Base-by-base conservation (phyloP, 306 rosid genomes). In the Cucurbita pepo region DNA sequence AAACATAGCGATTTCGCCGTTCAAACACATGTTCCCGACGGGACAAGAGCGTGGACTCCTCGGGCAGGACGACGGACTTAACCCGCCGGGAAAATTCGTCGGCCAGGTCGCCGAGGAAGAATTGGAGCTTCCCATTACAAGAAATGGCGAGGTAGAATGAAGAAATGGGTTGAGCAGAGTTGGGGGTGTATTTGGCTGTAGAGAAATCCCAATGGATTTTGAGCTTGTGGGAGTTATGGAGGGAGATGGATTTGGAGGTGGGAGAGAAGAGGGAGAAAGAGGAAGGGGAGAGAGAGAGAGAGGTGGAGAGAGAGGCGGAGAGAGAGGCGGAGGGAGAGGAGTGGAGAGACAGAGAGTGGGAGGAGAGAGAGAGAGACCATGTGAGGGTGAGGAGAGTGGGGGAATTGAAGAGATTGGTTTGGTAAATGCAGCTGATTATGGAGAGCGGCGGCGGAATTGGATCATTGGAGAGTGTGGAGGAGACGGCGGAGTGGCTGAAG, bases 11-110 rank as follows among this genome's bases (percentile, higher is more conserved):
- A 60, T 69, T 85, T 80, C 79, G 74, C 18, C 79, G 81, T 14
- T 90, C 92, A 22, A 91, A 90, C 79, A 84, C 86, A 10, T 90
- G 97, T 37, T 88, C 97, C 50, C 97, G 75, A 75, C 89, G 78
- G 0, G 97, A 91, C 65, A 91, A 71, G 10, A 88, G 64, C 18
- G 53, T 62, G n/a, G 86, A 50, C 7, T 84, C 81, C 21, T 52
- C 1, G 8, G 73, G 44, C 30, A 57, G 0, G 36, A 47, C n/a
- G 54, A 78, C 5, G 1, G 44, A 4, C 61, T 82, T 78, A 13
- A 76, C 73, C 6, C 88, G 81, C 59, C 79, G 61, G 30, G 69
- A 37, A 72, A 88, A 75, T 40, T 82, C 85, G 4, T 75, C 79
- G 0, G 52, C 8, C 30, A 86, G 86, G 55, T 90, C 97, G 13